Base-by-base conservation (phyloP, 345 rosid genomes). In the Arabidopsis thaliana region DNA sequence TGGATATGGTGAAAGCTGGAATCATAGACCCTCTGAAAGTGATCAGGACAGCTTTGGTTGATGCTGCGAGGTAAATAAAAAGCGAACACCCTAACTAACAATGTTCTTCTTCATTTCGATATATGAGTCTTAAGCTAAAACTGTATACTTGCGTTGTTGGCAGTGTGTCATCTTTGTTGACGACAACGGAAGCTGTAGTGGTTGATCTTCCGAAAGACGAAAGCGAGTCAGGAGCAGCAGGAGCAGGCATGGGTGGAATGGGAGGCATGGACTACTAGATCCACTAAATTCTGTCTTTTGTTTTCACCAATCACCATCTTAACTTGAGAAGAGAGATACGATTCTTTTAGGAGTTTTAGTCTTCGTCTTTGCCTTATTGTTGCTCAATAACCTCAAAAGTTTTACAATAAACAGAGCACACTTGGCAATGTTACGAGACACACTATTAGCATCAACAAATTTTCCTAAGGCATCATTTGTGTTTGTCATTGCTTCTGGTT, bases 1-100 rank as follows among this genome's bases (percentile, higher is more conserved):
- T 94, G 0, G 98, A 94, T 80, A 94, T 94, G 98, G 88, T 94
- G 23, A 89, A 91, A 69, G 74, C 98, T 1, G 98, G 98, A 58
- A 91, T 94, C 22, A 85, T 94, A 8, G 97, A 94, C 76, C 98
- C 98, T 7, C 48, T 94, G 82, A 94, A 94, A 83, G 98, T 91
- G 8, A 94, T 91, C 65, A 88, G 98, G 79, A 94, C 97, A 4
- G 98, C 98, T 38, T 73, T 94, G 82, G 93, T 90, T 52, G 98
- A 91, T 81, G 97, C 65, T 59, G 65, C 65, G 7, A 59, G 65
- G 65, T 59, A 49, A 49, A 49, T 20, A 1, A 49, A 48, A 49
- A 46, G 23, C 8, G 9, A 46, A 46, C n/a, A 45, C 50, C 2
- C 20, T 16, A 16, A 16, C 20, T n/a, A 46, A 6, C 16, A 44